phyloP scores from a whole-genome alignment of 1,139 yeast species.

The Sugiyamaella castrensis region DNA sequence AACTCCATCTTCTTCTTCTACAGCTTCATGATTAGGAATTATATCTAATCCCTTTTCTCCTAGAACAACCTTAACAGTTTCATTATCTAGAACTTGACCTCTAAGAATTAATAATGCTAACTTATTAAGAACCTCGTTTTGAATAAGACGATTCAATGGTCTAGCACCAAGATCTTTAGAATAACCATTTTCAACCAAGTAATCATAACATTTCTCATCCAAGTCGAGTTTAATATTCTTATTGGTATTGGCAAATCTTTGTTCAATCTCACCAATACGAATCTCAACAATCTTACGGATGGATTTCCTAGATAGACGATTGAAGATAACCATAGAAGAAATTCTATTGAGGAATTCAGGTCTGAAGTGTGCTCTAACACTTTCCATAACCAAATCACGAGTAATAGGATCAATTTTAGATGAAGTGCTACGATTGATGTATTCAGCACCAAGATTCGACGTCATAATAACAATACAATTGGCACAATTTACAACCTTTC shows the following conservation, averaged over 20 bases:
- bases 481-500: slow-evolving; percentile 88
- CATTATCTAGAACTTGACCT: slow-evolving; percentile 87
- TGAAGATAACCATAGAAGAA: slow-evolving; percentile 86
- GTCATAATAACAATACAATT: slow-evolving; percentile 95
- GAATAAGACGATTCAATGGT: slow-evolving; percentile 92
- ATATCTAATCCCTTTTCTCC: slow-evolving; percentile 69
- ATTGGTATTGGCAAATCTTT: slow-evolving; percentile 79
- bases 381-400: slow-evolving; percentile 72
- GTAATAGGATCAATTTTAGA: slow-evolving; percentile 55
- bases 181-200: slow-evolving; percentile 72
- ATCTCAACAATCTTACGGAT: slow-evolving; percentile 88
- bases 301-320: slow-evolving; percentile 86
- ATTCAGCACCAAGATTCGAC: slow-evolving; percentile 94
- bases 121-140: slow-evolving; percentile 77
- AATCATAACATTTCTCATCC: slow-evolving; percentile 72
- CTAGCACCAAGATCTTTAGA: slow-evolving; percentile 95
- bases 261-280: slow-evolving; percentile 78
- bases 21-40: slow-evolving; percentile 77
- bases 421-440: slow-evolving; percentile 66
- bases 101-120: slow-evolving; percentile 84
- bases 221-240: slow-evolving; percentile 69
- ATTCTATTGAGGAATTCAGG: slow-evolving; percentile 98
- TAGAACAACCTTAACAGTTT: slow-evolving; percentile 63
- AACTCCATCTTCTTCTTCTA: slow-evolving; percentile 61
- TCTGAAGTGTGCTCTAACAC: slow-evolving; percentile 89